phyloP scores from a whole-genome alignment of 2,329 filamentous ascomycete species.

The Alternaria hordeiaustralica region DNA sequence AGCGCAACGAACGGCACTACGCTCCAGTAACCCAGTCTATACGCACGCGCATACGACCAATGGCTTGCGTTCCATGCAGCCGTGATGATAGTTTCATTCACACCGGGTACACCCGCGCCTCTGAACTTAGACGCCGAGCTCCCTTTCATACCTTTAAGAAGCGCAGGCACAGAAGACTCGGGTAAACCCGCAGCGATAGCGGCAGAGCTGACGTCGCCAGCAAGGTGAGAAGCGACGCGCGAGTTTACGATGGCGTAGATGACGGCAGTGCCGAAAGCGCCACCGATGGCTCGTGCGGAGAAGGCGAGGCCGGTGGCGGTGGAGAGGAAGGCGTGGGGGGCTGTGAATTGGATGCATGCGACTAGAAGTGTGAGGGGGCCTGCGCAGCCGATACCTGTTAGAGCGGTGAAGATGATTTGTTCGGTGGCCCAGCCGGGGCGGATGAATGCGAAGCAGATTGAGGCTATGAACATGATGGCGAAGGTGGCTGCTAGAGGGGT shows the following conservation, averaged over 20 bases:
- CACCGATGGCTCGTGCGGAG: conserved; percentile 42
- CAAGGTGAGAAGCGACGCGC: conserved; percentile 28
- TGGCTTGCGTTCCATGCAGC: conserved; percentile 36
- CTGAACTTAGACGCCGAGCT: conserved; percentile 18
- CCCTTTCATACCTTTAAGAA: conserved; percentile 29
- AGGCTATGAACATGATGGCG: conserved; percentile 34
- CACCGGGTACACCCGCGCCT: conserved; percentile 19
- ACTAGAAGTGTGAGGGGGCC: conserved; percentile 43
- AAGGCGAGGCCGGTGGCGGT: conserved; percentile 44
- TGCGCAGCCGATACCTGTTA: conserved; percentile 36
- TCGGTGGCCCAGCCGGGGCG: conserved; percentile 30
- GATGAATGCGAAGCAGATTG: conserved; percentile 37
- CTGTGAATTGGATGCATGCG: conserved; percentile 40
- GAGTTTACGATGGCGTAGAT: conserved; percentile 40
- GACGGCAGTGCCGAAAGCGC: conserved; percentile 41
- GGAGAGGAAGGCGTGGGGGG: conserved; percentile 38
- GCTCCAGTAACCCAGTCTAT: conserved; percentile 40
- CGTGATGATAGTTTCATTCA: conserved; percentile 22
- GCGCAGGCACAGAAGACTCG: conserved; percentile 18
- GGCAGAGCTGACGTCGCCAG: conserved; percentile 25
- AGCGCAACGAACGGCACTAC: conserved; percentile 42
- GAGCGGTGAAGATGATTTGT: conserved; percentile 36
- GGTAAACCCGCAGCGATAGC: conserved; percentile 34
- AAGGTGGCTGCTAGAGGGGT: conserved; percentile 36
- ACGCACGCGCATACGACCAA: conserved; percentile 39